Conservation (phyloP, 495 filamentous ascomycete genomes). For the Saxophila tyrrhenica region DNA sequence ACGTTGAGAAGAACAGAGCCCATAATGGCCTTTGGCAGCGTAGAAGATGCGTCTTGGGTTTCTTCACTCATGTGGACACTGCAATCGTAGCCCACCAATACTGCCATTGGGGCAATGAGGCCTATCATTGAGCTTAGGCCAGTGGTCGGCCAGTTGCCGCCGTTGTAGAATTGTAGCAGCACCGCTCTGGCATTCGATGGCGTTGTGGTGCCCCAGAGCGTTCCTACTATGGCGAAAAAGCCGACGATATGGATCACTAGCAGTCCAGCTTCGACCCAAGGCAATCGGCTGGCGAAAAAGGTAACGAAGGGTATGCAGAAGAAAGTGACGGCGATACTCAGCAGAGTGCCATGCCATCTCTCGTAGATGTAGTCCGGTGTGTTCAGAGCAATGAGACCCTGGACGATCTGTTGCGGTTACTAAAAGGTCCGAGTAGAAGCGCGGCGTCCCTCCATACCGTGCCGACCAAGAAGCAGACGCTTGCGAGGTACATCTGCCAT, state of each 20-base stretch:
- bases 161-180: slow-evolving; percentile 6
- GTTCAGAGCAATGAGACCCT: slow-evolving; percentile 31
- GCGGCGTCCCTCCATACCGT: too few relatives aligned
- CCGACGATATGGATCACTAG: slow-evolving; percentile 37
- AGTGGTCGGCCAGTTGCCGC: slow-evolving; percentile 2
- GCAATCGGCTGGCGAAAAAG: slow-evolving; percentile 30
- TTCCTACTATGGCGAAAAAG: slow-evolving; percentile 27
- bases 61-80: slow-evolving; percentile 21
- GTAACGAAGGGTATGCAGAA: slow-evolving; percentile 37
- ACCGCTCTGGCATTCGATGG: slow-evolving; percentile 24
- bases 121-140: slow-evolving; percentile 27
- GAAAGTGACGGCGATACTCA: slow-evolving; percentile 33
- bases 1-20: slow-evolving; percentile 17
- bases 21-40: slow-evolving; percentile 21
- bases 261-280: slow-evolving; percentile 35
- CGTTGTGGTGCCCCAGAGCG: slow-evolving; percentile 38
- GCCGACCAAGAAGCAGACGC: slow-evolving; percentile 24
- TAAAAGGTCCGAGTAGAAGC: too few relatives aligned
- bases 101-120: slow-evolving; percentile 7
- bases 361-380: slow-evolving; percentile 29
- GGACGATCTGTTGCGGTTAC: too few relatives aligned
- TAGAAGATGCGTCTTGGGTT: slow-evolving; percentile 19
- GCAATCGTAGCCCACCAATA: slow-evolving; percentile 10
- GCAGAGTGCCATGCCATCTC: slow-evolving; percentile 40
- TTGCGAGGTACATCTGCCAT: slow-evolving; percentile 16